phyloP scores from a whole-genome alignment of 768 basidiomycete species.

The Pleurotus djamor region DNA sequence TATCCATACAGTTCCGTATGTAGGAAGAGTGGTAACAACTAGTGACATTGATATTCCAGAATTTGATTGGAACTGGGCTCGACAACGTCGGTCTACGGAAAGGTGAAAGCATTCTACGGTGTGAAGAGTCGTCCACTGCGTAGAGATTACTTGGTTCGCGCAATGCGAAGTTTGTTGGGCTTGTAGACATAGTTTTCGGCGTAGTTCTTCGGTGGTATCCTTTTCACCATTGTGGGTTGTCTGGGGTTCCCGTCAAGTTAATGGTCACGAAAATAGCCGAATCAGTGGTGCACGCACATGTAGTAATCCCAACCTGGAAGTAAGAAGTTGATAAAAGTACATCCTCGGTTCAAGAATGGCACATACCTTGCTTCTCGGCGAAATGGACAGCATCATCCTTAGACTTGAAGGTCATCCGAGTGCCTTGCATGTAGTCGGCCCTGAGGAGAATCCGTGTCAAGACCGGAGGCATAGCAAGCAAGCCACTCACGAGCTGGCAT shows the following conservation, averaged over 20 bases:
- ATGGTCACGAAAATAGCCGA: neutral
- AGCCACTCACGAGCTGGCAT: conserved; percentile 81
- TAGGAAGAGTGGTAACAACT: too few relatives aligned
- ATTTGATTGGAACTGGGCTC: too few relatives aligned
- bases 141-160: conserved; percentile 84
- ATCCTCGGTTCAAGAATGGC: conserved; percentile 4
- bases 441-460: conserved; percentile 30
- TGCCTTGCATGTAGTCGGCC: conserved; percentile 96
- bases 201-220: conserved; percentile 85
- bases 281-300: conserved; percentile 50
- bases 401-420: conserved; percentile 75
- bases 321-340: conserved; percentile 9
- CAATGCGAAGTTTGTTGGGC: conserved; percentile 74
- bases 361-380: conserved; percentile 91
- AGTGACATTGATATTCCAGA: too few relatives aligned
- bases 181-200: conserved; percentile 90
- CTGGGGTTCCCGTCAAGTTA: conserved; percentile 24
- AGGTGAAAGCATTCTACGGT: too few relatives aligned
- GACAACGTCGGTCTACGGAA: too few relatives aligned
- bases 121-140: neutral
- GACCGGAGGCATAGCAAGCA: neutral
- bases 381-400: conserved; percentile 94
- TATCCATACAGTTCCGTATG: too few relatives aligned
- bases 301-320: conserved; percentile 89
- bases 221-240: conserved; percentile 58